Evolutionary conservation across 2,329 filamentous ascomycete species (phyloP).

Genomic region (Colletotrichum siamense): DNA sequence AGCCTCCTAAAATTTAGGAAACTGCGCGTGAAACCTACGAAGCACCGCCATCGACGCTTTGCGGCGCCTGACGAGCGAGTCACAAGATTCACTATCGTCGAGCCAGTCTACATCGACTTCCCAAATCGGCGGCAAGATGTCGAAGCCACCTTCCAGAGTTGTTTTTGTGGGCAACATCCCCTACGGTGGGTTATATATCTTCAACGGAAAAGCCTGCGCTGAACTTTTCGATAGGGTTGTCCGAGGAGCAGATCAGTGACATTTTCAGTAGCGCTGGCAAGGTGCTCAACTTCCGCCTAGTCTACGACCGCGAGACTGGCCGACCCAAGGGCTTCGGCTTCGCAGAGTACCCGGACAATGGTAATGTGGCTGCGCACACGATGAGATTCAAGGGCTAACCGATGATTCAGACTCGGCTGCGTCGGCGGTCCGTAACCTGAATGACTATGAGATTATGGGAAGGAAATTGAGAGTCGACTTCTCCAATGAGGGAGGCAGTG

Average conservation of each 20-base stretch:
- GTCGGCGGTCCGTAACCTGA: constrained; percentile 92
- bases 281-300: constrained; percentile 89
- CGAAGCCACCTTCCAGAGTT: constrained; percentile 77
- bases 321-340: constrained; percentile 97
- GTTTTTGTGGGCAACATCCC: constrained; percentile 88
- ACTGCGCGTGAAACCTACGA: neutral
- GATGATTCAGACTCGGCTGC: constrained; percentile 71
- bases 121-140: constrained; percentile 56
- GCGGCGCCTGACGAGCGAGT: neutral
- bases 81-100: neutral
- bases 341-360: constrained; percentile 91
- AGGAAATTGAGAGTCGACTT: constrained; percentile 95
- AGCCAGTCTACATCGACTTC: neutral
- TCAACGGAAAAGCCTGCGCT: neutral
- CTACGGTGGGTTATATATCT: constrained; percentile 63
- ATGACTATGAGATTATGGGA: constrained; percentile 94
- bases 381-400: neutral
- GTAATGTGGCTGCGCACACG: constrained; percentile 42
- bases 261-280: constrained; percentile 91
- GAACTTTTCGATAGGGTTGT: constrained; percentile 72
- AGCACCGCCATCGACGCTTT: neutral
- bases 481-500: constrained; percentile 85
- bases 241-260: constrained; percentile 94
- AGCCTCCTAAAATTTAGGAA: neutral
- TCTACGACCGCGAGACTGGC: constrained; percentile 94